Evolutionary conservation across 441 rosid species (phyloP), one percentile per base, ranked within the genome.

Genomic region (Melastoma candidum): DNA sequence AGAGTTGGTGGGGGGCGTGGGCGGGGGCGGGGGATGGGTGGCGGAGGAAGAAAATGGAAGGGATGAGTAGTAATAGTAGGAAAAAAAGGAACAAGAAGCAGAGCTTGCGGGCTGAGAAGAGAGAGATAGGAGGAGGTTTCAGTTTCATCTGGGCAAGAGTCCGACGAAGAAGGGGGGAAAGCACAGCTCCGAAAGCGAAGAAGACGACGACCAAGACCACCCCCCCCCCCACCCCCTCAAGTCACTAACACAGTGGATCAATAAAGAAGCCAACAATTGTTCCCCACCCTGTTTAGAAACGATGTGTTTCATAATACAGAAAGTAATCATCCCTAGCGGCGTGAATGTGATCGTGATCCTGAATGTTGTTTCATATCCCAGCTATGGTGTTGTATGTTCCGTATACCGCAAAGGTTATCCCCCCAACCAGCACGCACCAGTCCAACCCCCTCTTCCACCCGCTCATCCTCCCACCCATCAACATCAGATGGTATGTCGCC

Each of bases 361-460:
- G 1, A 17, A 14, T 25, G 22, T 26, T 17, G 44, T 26, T 49
- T 75, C 63, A 73, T 44, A 72, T 68, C 62, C 84, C 83, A 11
- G 56, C 63, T 43, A 77, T 50, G 17, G 81, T 43, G 72, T 68
- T 86, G 58, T 73, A 86, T 44, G 95, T 79, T 47, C 87, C 97
- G 67, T 86, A 81, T 1, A 59, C 75, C 27, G 90, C 90, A 62
- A 81, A 84, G 48, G 82, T 39, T 63, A 93, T 59, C 24, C 98
- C 95, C 10, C 76, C 67, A 11, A 73, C 58, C 72, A 93, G 51
- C 22, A 85, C 63, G 82, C 54, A 67, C 17, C 58, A 68, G 68
- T 93, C 97, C 50, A 84, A 54, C 2, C 69, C 65, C 69, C 67
- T 89, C 64, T 70, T 74, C 96, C 95, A 72, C 14, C 71, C 22